Evolutionary conservation across 352 stramenopile species (phyloP).

Genomic region (Phytophthora cactorum): DNA sequence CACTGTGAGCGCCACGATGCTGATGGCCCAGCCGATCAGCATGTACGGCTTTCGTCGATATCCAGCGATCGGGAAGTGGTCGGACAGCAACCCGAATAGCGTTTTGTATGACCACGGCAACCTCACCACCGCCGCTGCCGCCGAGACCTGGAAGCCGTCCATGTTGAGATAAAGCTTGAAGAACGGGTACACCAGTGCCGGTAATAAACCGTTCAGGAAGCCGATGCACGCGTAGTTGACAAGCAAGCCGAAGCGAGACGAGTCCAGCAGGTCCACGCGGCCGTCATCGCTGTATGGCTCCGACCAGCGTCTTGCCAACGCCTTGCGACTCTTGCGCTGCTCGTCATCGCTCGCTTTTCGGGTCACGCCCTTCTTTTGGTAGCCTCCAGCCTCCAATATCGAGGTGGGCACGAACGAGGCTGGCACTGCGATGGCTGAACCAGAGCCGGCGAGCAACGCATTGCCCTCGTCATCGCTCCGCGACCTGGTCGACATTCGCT

Average conservation of each 20-base stretch:
- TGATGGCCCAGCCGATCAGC: conserved; percentile 69
- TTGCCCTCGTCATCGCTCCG: conserved; percentile 24
- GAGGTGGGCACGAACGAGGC: conserved; percentile 14
- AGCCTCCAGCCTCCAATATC: conserved; percentile 32
- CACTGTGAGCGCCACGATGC: conserved; percentile 37
- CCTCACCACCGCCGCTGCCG: conserved; percentile 59
- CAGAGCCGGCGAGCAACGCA: conserved; percentile 17
- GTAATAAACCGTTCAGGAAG: conserved; percentile 73
- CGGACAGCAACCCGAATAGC: conserved; percentile 74
- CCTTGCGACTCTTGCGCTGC: conserved; percentile 42
- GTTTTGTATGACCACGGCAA: conserved; percentile 83
- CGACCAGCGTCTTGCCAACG: conserved; percentile 42
- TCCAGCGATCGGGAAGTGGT: conserved; percentile 67
- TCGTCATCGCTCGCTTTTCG: conserved; percentile 21
- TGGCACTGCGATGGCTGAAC: conserved; percentile 9
- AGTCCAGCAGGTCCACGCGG: conserved; percentile 47
- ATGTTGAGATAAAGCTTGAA: conserved; percentile 86
- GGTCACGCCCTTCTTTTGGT: conserved; percentile 10
- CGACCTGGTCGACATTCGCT: conserved; percentile 20
- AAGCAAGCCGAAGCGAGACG: conserved; percentile 56
- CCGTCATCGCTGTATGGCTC: conserved; percentile 51
- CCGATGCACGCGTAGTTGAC: conserved; percentile 79
- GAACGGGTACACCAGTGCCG: conserved; percentile 72
- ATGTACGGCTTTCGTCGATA: conserved; percentile 80
- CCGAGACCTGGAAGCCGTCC: conserved; percentile 68